These are phyloP conservation scores for Malassezia restricta DNA, from an alignment of 1,284 basidiomycete species.

Conservation along the genomic window DNA sequence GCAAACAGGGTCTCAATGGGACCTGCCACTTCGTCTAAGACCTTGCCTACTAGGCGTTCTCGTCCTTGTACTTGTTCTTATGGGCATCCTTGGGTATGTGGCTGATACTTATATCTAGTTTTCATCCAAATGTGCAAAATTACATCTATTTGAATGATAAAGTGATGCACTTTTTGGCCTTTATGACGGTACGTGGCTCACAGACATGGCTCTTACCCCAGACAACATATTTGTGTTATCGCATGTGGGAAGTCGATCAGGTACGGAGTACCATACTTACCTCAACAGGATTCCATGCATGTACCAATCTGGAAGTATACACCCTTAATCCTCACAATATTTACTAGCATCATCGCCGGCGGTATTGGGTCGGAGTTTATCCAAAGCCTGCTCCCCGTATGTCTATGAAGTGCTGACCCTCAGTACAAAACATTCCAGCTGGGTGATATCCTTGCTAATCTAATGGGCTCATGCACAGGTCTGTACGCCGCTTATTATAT, in stretches of 20 bases:
- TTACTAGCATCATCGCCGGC: constrained; percentile 51
- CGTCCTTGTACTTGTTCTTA: constrained; percentile 23
- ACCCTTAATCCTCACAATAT: constrained; percentile 57
- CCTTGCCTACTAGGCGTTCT: constrained; percentile 30
- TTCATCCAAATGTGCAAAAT: constrained; percentile 30
- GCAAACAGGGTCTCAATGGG: background rate
- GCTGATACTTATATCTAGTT: constrained; percentile 6
- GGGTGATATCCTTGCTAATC: constrained; percentile 67
- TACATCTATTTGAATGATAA: constrained; percentile 66
- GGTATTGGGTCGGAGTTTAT: constrained; percentile 74
- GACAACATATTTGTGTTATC: constrained; percentile 71
- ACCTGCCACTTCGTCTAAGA: constrained; percentile 13
- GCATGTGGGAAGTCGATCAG: constrained; percentile 77
- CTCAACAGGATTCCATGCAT: constrained; percentile 27
- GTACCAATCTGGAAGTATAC: constrained; percentile 75
- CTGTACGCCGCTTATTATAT: constrained; percentile 49
- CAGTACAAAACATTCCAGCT: constrained; percentile 62
- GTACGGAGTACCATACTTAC: constrained; percentile 37
- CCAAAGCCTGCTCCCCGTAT: constrained; percentile 63
- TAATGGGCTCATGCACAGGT: constrained; percentile 64
- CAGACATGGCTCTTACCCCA: background rate
- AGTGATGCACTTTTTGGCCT: constrained; percentile 68
- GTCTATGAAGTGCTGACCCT: background rate
- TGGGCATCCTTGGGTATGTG: constrained; percentile 30
- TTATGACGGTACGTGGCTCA: constrained; percentile 50